Evolutionary conservation across 305 asterid genomes (phyloP), one percentile per base, ranked within the genome.

Genomic region (Fraxinus latifolia): DNA sequence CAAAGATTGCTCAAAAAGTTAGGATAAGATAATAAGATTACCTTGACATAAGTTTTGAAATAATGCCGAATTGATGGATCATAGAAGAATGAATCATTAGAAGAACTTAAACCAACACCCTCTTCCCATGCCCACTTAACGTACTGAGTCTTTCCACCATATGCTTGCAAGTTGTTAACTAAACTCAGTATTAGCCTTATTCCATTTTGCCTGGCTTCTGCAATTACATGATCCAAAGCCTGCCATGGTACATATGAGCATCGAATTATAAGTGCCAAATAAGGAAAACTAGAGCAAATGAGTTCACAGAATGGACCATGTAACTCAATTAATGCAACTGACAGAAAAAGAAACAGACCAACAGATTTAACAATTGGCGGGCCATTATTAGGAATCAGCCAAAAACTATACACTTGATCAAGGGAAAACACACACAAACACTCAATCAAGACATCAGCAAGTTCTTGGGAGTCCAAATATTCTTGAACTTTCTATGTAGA

Each of bases 61-160:
- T 94, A 93, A 78, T 84, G 92, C 1, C 96, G 97, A 31, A 94
- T 94, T 6, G 99, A 92, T 29, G 99, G 98, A 89, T 96, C 99
- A 70, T 93, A 96, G 90, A 94, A 96, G 92, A 96, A 96, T 3
- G 99, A 96, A 89, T 96, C 99, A 8, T 96, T 96, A 0, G 92
- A 89, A 58, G 92, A 84, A 82, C 92, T 88, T 79, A 88, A 53
- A 67, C 87, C 92, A 79, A 88, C 84, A 21, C 91, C 91, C 79
- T 88, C 92, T 37, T 88, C 92, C 92, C 91, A 89, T 17, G 92
- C 91, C 92, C 92, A 89, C 84, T 88, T 88, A 58, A 89, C 92
- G 73, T 89, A 89, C 79, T 86, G 92, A 55, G 90, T 85, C 82
- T 89, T 89, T 25, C 92, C 92, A 58, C 92, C 92, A 31, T 86